A percentile compares a stretch with the other conserved stretches of the same genome.
phyloP scores from a whole-genome alignment of 176 grass and related monocot genomes.

The Themeda triandra region DNA sequence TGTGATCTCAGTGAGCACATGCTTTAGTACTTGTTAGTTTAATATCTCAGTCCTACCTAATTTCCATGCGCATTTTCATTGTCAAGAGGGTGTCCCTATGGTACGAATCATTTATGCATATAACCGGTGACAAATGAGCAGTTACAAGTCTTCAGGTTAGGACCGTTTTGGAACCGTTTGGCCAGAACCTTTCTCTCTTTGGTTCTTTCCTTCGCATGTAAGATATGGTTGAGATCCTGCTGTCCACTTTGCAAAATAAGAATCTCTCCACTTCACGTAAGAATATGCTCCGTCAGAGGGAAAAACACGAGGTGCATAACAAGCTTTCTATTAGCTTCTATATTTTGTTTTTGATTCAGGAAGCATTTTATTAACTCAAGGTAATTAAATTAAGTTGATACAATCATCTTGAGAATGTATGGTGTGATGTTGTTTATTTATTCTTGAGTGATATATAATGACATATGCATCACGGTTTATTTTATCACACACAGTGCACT shows the following conservation, averaged over 20 bases:
- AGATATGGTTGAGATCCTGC: conserved; percentile 20
- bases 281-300: not conserved
- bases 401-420: not conserved
- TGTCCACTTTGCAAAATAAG: conserved; percentile 11
- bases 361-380: not conserved
- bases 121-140: conserved; percentile 1
- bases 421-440: no score
- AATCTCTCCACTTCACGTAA: not conserved
- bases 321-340: not conserved
- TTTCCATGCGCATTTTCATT: not conserved
- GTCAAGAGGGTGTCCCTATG: not conserved
- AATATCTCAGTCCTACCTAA: not conserved
- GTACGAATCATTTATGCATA: not conserved
- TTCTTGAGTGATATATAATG: no score
- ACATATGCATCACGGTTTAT: no score
- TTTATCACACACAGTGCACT: no score
- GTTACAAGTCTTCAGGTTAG: not conserved
- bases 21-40: not conserved
- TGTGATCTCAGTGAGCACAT: not conserved
- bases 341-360: not conserved
- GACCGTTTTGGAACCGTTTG: conserved; percentile 32
- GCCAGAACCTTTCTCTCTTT: not conserved
- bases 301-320: not conserved
- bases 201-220: conserved; percentile 23
- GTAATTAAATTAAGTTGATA: not conserved